Conservation (phyloP, 2,329 filamentous ascomycete species). For the Cladophialophora chaetospira region DNA sequence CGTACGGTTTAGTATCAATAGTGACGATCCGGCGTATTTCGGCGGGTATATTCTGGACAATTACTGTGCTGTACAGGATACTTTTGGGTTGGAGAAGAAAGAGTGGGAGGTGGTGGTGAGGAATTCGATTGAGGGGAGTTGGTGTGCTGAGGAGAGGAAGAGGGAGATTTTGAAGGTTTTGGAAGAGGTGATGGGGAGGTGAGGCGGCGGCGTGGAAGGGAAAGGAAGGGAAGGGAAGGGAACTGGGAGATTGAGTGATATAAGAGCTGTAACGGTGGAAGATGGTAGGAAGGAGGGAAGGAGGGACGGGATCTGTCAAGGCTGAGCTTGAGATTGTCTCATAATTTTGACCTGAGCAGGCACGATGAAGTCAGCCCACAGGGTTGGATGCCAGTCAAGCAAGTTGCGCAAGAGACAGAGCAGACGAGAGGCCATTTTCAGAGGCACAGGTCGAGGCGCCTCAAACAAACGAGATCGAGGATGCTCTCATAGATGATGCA, state of each 20-base stretch:
- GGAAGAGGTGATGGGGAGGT: slow-evolving; percentile 13
- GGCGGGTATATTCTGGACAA: slow-evolving; percentile 75
- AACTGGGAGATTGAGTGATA: background rate
- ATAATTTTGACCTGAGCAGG: background rate
- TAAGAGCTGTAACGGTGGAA: background rate
- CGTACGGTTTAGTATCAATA: slow-evolving; percentile 71
- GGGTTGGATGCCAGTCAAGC: no score
- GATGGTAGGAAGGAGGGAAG: background rate
- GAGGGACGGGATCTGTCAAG: background rate
- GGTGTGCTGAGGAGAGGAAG: slow-evolving; percentile 68
- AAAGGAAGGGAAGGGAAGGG: background rate
- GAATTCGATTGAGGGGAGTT: slow-evolving; percentile 67
- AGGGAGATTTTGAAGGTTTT: background rate
- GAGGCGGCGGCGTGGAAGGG: background rate
- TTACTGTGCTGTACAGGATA: slow-evolving; percentile 73
- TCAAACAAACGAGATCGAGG: no score
- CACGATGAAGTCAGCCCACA: no score
- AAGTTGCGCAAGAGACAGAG: background rate
- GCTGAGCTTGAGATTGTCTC: no score
- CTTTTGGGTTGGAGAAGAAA: slow-evolving; percentile 61
- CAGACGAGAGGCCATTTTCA: background rate
- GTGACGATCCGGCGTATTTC: slow-evolving; percentile 75
- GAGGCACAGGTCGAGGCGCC: background rate
- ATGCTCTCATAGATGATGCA: no score
- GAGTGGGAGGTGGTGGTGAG: slow-evolving; percentile 69